These are phyloP conservation scores for Primulina huaijiensis DNA, from an alignment of 257 asterid genomes.

Conservation along the genomic window DNA sequence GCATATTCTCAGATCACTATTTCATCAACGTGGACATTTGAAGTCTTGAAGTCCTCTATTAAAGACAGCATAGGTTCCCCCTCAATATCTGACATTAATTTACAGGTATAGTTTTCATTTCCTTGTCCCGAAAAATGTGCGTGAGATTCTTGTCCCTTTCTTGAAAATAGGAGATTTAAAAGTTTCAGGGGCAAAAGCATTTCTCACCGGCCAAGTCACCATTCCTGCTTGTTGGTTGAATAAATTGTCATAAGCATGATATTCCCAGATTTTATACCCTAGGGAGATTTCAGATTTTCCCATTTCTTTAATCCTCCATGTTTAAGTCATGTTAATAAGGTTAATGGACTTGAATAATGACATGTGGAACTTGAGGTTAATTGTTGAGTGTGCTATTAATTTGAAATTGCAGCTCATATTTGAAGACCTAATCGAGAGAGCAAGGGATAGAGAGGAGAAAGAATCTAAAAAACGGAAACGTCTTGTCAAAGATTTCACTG, in stretches of 20 bases:
- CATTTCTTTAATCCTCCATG: background rate
- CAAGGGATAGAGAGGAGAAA: conserved; percentile 96
- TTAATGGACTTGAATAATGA: conserved; percentile 13
- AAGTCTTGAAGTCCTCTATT: conserved; percentile 62
- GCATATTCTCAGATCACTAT: conserved; percentile 48
- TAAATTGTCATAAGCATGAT: background rate
- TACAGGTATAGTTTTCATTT: conserved; percentile 52
- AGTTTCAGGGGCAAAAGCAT: background rate
- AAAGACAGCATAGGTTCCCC: conserved; percentile 40
- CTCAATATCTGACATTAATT: conserved; percentile 67
- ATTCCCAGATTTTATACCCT: background rate
- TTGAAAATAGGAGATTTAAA: background rate
- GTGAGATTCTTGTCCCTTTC: background rate
- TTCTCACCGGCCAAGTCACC: background rate
- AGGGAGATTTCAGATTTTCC: conserved; percentile 5
- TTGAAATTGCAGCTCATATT: conserved; percentile 65
- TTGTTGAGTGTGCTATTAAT: conserved; percentile 14
- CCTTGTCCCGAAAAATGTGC: conserved; percentile 7
- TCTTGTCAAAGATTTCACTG: conserved; percentile 76
- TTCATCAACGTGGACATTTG: conserved; percentile 71
- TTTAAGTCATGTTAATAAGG: background rate
- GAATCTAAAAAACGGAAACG: conserved; percentile 90
- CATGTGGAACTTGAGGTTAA: conserved; percentile 2
- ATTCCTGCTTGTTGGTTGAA: conserved; percentile 1
- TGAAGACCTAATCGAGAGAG: conserved; percentile 84